Evolutionary conservation across 2,329 filamentous ascomycete genomes (phyloP).

Genomic region (Penicillium sp.): DNA sequence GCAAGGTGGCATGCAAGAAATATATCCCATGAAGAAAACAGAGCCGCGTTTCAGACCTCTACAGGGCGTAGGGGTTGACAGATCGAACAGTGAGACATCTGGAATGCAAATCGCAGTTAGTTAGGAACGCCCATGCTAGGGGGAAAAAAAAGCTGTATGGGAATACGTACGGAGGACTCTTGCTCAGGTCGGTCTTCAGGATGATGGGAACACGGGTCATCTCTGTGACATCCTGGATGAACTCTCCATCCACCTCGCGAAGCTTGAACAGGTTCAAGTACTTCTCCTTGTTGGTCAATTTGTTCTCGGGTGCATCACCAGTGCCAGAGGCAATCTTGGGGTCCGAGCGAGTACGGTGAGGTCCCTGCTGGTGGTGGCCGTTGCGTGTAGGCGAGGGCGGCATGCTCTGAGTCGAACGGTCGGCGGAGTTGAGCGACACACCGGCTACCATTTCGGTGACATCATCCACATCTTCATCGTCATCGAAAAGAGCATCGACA

Average conservation of each 20-base stretch:
- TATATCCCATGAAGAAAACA: constrained; percentile 18
- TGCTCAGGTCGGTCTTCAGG: constrained; percentile 91
- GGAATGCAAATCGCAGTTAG: neutral
- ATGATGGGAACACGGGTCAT: constrained; percentile 98
- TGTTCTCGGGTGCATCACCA: constrained; percentile 64
- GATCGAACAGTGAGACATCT: constrained; percentile 46
- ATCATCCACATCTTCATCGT: constrained; percentile 79
- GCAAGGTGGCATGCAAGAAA: constrained; percentile 24
- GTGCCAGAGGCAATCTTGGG: constrained; percentile 68
- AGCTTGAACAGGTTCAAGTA: constrained; percentile 83
- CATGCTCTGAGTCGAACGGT: constrained; percentile 89
- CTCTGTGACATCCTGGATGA: constrained; percentile 96
- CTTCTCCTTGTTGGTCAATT: constrained; percentile 88
- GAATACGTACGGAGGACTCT: constrained; percentile 92
- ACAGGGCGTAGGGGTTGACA: constrained; percentile 45
- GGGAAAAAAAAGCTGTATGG: neutral
- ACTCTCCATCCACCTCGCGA: constrained; percentile 84
- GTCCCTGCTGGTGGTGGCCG: constrained; percentile 55
- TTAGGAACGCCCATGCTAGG: neutral
- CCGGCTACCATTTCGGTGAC: constrained; percentile 85
- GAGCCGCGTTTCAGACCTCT: constrained; percentile 13
- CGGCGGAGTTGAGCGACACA: constrained; percentile 64
- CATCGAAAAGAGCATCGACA: constrained; percentile 90
- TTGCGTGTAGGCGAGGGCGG: constrained; percentile 80
- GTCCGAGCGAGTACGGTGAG: constrained; percentile 85